Evolutionary conservation across 78 protist genomes (phyloP).

Genomic region (Paulinella micropora): DNA sequence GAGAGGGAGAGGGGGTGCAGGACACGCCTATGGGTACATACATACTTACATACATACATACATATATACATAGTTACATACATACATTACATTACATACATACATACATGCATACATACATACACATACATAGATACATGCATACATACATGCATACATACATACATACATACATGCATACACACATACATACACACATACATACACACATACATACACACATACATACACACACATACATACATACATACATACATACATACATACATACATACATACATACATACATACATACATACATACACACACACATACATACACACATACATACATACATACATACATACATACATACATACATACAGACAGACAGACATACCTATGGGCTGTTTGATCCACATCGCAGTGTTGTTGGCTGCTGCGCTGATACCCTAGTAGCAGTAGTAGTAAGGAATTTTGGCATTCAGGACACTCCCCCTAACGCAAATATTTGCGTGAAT

Average conservation of each 20-base stretch:
- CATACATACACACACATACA: background rate
- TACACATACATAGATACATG: background rate
- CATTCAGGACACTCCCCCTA: background rate
- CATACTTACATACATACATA: background rate
- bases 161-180: background rate
- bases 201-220: background rate
- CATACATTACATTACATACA: background rate
- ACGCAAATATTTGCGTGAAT: background rate
- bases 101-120: background rate
- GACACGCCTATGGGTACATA: background rate
- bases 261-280: background rate
- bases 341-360: background rate
- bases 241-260: background rate
- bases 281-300: background rate
- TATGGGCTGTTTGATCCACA: too few species aligned
- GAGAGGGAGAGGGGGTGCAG: background rate
- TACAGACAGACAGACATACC: background rate
- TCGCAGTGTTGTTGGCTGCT: too few species aligned
- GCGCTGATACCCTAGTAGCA: background rate
- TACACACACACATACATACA: background rate
- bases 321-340: background rate
- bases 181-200: background rate
- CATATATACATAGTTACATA: background rate
- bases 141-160: background rate
- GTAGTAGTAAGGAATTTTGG: background rate